Evolutionary conservation across 257 asterid genomes (phyloP).

Genomic region (Cruciata laevipes): DNA sequence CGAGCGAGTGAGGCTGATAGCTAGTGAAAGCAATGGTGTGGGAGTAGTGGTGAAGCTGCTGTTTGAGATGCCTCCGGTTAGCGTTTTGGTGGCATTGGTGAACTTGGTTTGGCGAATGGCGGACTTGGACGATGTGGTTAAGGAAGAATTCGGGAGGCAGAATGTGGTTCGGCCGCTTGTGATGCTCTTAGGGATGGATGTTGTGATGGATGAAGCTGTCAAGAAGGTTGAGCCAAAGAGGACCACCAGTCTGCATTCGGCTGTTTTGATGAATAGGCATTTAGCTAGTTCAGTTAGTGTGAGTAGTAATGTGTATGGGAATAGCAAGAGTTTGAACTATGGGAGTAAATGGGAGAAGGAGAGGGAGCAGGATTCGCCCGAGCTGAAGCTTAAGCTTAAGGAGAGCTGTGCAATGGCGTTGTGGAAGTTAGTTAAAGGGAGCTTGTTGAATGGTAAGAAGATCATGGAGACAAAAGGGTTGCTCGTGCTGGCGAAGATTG

Average conservation of each 20-base stretch:
- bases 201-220: conserved; percentile 29
- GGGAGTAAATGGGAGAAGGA: conserved; percentile 19
- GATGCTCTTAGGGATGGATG: conserved; percentile 38
- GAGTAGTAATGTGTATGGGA: conserved; percentile 15
- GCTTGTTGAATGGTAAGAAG: conserved; percentile 39
- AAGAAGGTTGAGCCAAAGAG: conserved; percentile 20
- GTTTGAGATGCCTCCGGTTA: conserved; percentile 23
- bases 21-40: conserved; percentile 24
- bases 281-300: conserved; percentile 12
- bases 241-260: conserved; percentile 24
- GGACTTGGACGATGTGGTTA: conserved; percentile 30
- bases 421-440: conserved; percentile 40
- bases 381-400: conserved; percentile 36
- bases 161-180: conserved; percentile 47
- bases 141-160: conserved; percentile 57
- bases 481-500: conserved; percentile 43
- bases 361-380: conserved; percentile 36
- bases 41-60: conserved; percentile 32
- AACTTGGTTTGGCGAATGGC: conserved; percentile 38
- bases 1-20: conserved; percentile 30
- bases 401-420: conserved; percentile 40
- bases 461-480: conserved; percentile 51
- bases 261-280: conserved; percentile 35
- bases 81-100: conserved; percentile 32
- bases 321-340: conserved; percentile 20